phyloP scores from a whole-genome alignment of 2,329 filamentous ascomycete genomes.

The Zarea fungicola region DNA sequence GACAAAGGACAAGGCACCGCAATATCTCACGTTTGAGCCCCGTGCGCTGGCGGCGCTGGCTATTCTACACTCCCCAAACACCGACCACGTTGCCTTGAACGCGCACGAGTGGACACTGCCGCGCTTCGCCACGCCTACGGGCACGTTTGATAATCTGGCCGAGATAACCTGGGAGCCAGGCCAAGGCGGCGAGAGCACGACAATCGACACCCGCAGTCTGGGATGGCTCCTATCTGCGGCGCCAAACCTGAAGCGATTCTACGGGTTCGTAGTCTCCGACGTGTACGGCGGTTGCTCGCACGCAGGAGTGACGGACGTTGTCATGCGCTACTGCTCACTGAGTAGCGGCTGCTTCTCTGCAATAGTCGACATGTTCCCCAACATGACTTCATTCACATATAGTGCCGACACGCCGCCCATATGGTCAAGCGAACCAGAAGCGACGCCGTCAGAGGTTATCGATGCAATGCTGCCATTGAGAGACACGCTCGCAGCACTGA shows the following conservation, averaged over 20 bases:
- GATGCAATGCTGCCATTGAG: neutral
- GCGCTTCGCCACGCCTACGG: neutral
- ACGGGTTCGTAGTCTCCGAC: neutral
- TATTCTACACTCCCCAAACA: neutral
- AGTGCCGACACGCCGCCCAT: neutral
- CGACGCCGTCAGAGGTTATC: neutral
- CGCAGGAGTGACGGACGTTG: neutral
- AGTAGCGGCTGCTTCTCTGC: neutral
- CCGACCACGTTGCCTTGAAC: neutral
- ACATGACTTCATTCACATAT: neutral
- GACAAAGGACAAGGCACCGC: neutral
- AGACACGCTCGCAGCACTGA: neutral
- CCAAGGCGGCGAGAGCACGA: neutral
- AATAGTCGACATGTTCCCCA: neutral
- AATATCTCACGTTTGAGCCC: neutral
- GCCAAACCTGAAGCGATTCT: neutral
- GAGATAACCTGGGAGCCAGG: slow-evolving; percentile 1
- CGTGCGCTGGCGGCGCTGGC: neutral
- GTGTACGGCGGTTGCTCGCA: neutral
- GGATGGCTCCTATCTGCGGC: neutral
- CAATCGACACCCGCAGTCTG: neutral
- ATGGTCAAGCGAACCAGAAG: neutral
- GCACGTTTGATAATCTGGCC: neutral
- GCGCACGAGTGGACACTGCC: neutral
- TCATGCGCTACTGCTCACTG: neutral